Evolutionary conservation across 176 grass and related monocot species (phyloP).

Genomic region (Avena atlantica): DNA sequence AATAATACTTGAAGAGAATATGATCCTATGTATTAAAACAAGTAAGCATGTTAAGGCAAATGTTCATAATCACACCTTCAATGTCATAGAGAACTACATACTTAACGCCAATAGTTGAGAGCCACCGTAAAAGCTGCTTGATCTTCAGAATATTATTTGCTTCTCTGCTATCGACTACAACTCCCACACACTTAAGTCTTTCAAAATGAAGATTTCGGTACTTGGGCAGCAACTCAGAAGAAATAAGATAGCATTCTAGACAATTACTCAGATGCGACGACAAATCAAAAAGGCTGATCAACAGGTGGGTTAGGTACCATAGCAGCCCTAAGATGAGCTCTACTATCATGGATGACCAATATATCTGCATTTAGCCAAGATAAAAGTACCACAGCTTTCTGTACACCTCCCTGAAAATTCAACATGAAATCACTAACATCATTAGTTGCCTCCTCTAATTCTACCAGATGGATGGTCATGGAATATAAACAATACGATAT

Average conservation of each 20-base stretch:
- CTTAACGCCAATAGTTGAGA: constrained; percentile 54
- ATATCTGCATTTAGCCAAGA: constrained; percentile 54
- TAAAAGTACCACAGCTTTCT: not conserved
- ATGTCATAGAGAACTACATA: constrained; percentile 77
- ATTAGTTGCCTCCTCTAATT: not conserved
- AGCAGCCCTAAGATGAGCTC: constrained; percentile 58
- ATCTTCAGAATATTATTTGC: constrained; percentile 59
- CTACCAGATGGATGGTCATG: not conserved
- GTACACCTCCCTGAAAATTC: not conserved
- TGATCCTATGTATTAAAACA: not conserved
- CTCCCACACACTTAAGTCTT: constrained; percentile 51
- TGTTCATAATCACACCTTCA: constrained; percentile 58
- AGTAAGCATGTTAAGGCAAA: constrained; percentile 27
- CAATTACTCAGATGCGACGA: constrained; percentile 52
- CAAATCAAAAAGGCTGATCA: constrained; percentile 46
- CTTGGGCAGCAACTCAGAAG: constrained; percentile 47
- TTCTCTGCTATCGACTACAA: constrained; percentile 74
- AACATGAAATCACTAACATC: constrained; percentile 24
- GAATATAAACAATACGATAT: not conserved
- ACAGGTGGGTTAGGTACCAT: constrained; percentile 55
- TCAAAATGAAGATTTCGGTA: constrained; percentile 59
- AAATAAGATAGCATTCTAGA: constrained; percentile 60
- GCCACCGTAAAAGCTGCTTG: constrained; percentile 64
- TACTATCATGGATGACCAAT: constrained; percentile 42
- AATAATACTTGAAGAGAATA: not conserved